Conservation (phyloP, 1,139 yeast species). For the Hyphopichia pseudoburtonii region DNA sequence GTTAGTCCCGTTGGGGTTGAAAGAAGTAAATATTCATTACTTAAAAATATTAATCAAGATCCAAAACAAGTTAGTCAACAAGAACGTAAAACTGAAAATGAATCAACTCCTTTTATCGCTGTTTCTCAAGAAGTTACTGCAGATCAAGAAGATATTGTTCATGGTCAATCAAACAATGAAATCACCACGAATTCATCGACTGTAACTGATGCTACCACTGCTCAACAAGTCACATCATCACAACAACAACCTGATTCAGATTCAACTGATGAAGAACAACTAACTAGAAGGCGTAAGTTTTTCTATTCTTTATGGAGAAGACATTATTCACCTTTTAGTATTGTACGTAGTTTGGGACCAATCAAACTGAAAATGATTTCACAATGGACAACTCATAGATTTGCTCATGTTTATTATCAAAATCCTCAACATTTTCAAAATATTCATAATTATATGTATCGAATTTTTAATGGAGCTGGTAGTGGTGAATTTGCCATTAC, state of each 20-base stretch:
- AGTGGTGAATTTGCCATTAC: conserved; percentile 50
- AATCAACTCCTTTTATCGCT: conserved; percentile 14
- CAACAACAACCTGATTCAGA: conserved; percentile 6
- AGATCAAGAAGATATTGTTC: conserved; percentile 29
- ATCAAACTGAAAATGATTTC: conserved; percentile 37
- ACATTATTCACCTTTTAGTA: conserved; percentile 39
- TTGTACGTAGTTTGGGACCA: conserved; percentile 39
- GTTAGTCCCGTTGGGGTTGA: conserved; percentile 51
- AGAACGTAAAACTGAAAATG: conserved; percentile 12
- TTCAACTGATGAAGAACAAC: conserved; percentile 7
- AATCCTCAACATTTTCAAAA: conserved; percentile 33
- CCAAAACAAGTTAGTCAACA: conserved; percentile 11
- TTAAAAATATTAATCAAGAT: conserved; percentile 20
- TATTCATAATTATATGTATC: conserved; percentile 43
- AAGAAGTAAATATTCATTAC: conserved; percentile 32
- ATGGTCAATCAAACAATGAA: conserved; percentile 8
- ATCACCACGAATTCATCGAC: too few relatives aligned
- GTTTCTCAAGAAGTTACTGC: conserved; percentile 24
- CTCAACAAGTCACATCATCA: conserved; percentile 4
- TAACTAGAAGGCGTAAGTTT: conserved; percentile 21
- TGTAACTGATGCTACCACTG: conserved; percentile 10
- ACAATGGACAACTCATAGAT: conserved; percentile 44
- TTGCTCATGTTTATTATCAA: conserved; percentile 30
- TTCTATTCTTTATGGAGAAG: conserved; percentile 35
- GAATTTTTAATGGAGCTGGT: conserved; percentile 41